Percentiles rank a stretch among this genome's conserved stretches.
These are phyloP conservation scores for Barnettozyma sp. DNA, from an alignment of 805 yeast species.

Conservation along the genomic window DNA sequence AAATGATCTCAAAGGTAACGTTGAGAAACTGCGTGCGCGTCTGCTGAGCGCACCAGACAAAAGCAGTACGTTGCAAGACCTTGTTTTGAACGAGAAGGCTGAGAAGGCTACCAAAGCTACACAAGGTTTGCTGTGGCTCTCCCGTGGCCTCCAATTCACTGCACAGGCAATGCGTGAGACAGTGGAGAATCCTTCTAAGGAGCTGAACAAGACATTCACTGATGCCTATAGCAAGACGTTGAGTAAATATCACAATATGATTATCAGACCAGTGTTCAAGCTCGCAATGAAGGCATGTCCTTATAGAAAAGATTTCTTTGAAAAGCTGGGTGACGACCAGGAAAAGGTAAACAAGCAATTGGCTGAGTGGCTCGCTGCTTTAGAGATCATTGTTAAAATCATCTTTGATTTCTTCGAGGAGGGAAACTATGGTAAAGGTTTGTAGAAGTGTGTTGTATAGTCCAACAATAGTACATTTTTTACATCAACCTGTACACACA, in stretches of 20 bases:
- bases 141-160: constrained; percentile 84
- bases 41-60: constrained; percentile 57
- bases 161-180: constrained; percentile 83
- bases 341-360: constrained; percentile 60
- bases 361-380: constrained; percentile 65
- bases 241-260: constrained; percentile 72
- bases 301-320: constrained; percentile 78
- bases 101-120: constrained; percentile 70
- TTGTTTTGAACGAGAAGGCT: constrained; percentile 65
- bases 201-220: constrained; percentile 71
- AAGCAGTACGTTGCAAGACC: constrained; percentile 66
- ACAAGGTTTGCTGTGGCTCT: constrained; percentile 84
- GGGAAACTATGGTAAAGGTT: constrained; percentile 86
- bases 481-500: too few relatives aligned
- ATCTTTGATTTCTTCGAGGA: constrained; percentile 68
- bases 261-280: constrained; percentile 81
- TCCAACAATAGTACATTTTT: too few relatives aligned
- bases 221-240: constrained; percentile 79
- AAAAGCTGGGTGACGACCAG: constrained; percentile 72
- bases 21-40: constrained; percentile 63
- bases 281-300: constrained; percentile 96
- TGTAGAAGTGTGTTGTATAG: too few relatives aligned
- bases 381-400: constrained; percentile 65
- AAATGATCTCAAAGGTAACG: constrained; percentile 83
- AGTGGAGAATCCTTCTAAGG: constrained; percentile 50